Evolutionary conservation across 768 basidiomycete species (phyloP).

Genomic region (Ramaria rubella): DNA sequence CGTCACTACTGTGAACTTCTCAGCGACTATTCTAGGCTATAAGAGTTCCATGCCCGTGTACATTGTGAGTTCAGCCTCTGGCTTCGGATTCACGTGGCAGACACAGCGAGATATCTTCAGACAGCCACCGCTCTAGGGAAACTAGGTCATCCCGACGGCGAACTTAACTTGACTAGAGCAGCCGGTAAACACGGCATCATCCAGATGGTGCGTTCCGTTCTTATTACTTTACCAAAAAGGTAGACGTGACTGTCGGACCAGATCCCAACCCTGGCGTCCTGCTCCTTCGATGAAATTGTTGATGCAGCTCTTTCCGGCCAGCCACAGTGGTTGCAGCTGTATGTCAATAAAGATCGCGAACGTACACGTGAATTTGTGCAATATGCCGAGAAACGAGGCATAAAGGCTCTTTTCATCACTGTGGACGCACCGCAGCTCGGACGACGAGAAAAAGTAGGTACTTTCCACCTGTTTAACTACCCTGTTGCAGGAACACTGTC

Average conservation of each 20-base stretch:
- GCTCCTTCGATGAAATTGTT: conserved; percentile 94
- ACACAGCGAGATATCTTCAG: conserved; percentile 25
- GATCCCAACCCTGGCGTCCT: conserved; percentile 95
- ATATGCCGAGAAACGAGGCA: conserved; percentile 84
- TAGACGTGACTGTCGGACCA: conserved; percentile 23
- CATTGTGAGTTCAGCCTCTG: conserved; percentile 44
- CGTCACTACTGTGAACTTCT: conserved; percentile 81
- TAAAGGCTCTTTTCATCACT: conserved; percentile 93
- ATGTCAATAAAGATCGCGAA: conserved; percentile 86
- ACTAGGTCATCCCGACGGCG: conserved; percentile 93
- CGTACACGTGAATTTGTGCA: conserved; percentile 83
- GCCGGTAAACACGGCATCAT: conserved; percentile 74
- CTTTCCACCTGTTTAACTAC: neutral
- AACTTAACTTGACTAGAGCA: conserved; percentile 83
- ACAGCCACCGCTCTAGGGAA: conserved; percentile 89
- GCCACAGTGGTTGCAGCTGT: conserved; percentile 83
- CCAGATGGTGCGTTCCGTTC: conserved; percentile 48
- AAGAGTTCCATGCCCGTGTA: conserved; percentile 72
- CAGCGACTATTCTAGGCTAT: conserved; percentile 74
- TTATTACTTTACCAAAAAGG: neutral
- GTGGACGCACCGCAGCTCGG: conserved; percentile 97
- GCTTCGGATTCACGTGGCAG: neutral
- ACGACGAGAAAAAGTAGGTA: conserved; percentile 69
- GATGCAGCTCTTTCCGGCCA: conserved; percentile 77
- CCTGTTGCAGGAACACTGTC: neutral